Evolutionary conservation across 2,329 filamentous ascomycete genomes (phyloP), one percentile per base, ranked within the genome.

Genomic region (Venturia nashicola): DNA sequence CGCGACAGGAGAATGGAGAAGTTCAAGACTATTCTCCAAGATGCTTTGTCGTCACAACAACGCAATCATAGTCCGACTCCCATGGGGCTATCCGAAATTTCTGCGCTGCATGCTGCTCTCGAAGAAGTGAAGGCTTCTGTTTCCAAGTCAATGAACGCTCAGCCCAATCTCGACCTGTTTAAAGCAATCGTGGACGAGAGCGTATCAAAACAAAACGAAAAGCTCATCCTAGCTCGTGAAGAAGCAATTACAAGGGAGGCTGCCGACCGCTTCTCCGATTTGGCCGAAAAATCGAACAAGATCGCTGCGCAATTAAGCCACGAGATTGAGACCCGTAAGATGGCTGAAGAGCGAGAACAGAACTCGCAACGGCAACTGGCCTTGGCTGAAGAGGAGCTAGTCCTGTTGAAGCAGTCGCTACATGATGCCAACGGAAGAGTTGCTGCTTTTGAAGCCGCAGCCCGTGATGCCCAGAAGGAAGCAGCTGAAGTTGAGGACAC

Each of bases 1-100:
- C 83, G 87, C 66, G 91, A 96, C 71, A 86, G 87, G 69, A 90
- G 85, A 69, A 75, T 92, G 69, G 91, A 97, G 65, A 91, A 93
- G 73, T 90, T 99, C 67, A 77, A 78, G 67, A 71, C 72, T 11
- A 77, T 78, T 42, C 72, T 82, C 23, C 74, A 89, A 20, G 85
- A 90, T 69, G 88, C 87, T 5, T 76, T 96, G 40, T 72, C 77
- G 63, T 78, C 78, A 65, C 72, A 80, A 67, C 67, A 65, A 20
- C 55, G 46, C 11, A 32, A 9, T 12, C 55, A 61, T 18, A 62
- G 34, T n/a, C 55, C 55, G 42, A 32, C 32, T 6, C 55, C n/a
- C 1, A 32, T 48, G 23, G 27, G 36, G 11, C 20, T n/a, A 32
- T 46, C 46, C 7, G 54, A 36, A 23, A 4, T 61, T 16, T 23